phyloP scores from a whole-genome alignment of 2,329 filamentous ascomycete species.

The Chalara sp. region DNA sequence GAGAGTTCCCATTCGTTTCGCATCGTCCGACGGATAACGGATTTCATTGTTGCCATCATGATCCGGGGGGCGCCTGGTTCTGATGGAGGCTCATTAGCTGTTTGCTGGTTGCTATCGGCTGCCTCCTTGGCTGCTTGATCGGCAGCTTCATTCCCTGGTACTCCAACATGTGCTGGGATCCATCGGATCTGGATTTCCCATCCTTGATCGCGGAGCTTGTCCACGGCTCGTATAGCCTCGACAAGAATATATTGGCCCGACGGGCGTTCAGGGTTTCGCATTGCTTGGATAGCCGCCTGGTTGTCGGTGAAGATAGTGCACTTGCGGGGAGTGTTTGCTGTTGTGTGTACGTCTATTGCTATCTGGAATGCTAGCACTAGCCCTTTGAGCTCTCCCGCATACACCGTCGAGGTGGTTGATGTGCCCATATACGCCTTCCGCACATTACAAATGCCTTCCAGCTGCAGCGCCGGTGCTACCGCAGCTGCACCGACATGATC shows the following conservation, averaged over 20 bases:
- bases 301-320: constrained; percentile 16
- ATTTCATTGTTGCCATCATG: constrained; percentile 11
- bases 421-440: constrained; percentile 21
- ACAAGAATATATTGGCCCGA: constrained; percentile 8
- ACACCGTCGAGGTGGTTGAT: constrained; percentile 22
- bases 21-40: constrained; percentile 13
- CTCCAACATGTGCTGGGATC: no score
- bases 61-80: constrained; percentile 12
- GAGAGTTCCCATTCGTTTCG: no score
- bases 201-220: neutral
- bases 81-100: constrained; percentile 7
- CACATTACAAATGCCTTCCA: constrained; percentile 9
- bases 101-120: neutral
- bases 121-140: no score
- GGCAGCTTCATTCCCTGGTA: no score
- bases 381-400: constrained; percentile 24
- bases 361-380: constrained; percentile 23
- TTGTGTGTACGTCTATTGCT: constrained; percentile 16
- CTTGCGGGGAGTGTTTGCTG: constrained; percentile 1
- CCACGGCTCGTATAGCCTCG: neutral
- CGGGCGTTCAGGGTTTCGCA: constrained; percentile 5
- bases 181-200: no score
- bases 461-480: constrained; percentile 12
- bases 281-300: constrained; percentile 13
- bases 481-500: constrained; percentile 22